Conservation (phyloP, 2,329 filamentous ascomycete genomes). For the Cladophialophora carrionii region DNA sequence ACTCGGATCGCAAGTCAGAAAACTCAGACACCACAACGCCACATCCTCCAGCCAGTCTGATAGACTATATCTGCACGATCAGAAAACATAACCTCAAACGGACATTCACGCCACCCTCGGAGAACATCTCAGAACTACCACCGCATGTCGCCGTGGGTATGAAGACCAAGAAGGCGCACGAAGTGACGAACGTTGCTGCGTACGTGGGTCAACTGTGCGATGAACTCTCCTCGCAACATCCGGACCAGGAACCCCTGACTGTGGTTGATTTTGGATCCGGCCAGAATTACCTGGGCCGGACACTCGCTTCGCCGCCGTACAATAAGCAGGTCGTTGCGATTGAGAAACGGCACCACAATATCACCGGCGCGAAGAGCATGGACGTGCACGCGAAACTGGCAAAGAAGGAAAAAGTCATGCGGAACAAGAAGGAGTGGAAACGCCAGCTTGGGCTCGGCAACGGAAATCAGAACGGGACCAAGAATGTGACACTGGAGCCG, state of each 20-base stretch:
- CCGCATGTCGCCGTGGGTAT: conserved; percentile 81
- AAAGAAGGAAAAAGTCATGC: conserved; percentile 70
- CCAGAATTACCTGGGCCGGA: conserved; percentile 91
- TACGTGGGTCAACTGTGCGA: conserved; percentile 73
- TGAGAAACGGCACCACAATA: conserved; percentile 83
- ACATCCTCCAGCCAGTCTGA: conserved; percentile 58
- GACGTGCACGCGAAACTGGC: conserved; percentile 81
- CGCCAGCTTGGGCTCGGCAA: conserved; percentile 32
- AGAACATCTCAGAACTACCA: conserved; percentile 54
- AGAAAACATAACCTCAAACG: conserved; percentile 70
- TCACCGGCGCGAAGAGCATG: conserved; percentile 78
- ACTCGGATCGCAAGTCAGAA: conserved; percentile 20
- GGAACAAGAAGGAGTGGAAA: conserved; percentile 72
- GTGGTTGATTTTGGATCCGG: conserved; percentile 95
- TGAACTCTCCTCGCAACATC: conserved; percentile 50
- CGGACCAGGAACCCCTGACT: conserved; percentile 60
- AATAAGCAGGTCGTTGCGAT: conserved; percentile 87
- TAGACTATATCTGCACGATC: conserved; percentile 73
- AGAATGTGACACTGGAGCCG: conserved; percentile 1
- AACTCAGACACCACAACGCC: conserved; percentile 43
- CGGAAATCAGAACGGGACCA: neutral
- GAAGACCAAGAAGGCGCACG: conserved; percentile 94
- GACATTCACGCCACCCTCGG: conserved; percentile 52
- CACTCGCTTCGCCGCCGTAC: conserved; percentile 82
- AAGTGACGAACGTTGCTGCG: conserved; percentile 86